Conservation (phyloP, 495 filamentous ascomycete species). For the Penicillium steckii region DNA sequence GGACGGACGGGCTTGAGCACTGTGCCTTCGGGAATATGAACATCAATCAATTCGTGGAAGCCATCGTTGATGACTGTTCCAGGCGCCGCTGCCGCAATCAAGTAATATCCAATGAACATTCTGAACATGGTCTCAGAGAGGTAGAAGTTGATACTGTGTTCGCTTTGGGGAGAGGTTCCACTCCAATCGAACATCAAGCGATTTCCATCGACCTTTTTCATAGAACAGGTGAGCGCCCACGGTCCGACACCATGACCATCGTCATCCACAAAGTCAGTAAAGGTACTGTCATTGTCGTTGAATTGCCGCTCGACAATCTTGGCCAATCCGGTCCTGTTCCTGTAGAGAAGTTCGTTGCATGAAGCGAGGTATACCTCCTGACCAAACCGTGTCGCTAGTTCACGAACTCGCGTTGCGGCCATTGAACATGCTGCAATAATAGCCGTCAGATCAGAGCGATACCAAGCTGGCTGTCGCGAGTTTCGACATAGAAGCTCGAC, state of each 20-base stretch:
- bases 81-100: slow-evolving; percentile 46
- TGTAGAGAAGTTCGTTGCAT: slow-evolving; percentile 40
- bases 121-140: slow-evolving; percentile 52
- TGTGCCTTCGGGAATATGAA: slow-evolving; percentile 43
- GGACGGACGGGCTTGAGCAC: slow-evolving; percentile 49
- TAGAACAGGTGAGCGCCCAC: slow-evolving; percentile 48
- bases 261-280: slow-evolving; percentile 53
- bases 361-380: slow-evolving; percentile 42
- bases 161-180: slow-evolving; percentile 47
- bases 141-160: slow-evolving; percentile 50
- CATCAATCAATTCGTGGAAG: slow-evolving; percentile 50
- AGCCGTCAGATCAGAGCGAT: slow-evolving; percentile 46
- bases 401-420: slow-evolving; percentile 40
- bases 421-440: slow-evolving; percentile 48
- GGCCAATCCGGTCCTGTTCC: slow-evolving; percentile 42
- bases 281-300: slow-evolving; percentile 37
- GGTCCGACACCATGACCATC: slow-evolving; percentile 50
- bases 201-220: slow-evolving; percentile 36
- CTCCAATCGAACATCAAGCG: slow-evolving; percentile 46
- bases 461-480: slow-evolving; percentile 50
- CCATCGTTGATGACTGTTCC: slow-evolving; percentile 46
- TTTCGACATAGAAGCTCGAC: slow-evolving; percentile 48
- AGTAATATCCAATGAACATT: slow-evolving; percentile 52
- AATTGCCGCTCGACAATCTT: slow-evolving; percentile 48
- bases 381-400: slow-evolving; percentile 46